These are phyloP conservation scores for Cylindrotheca closterium DNA, from an alignment of 108 stramenopile species.

Conservation along the genomic window DNA sequence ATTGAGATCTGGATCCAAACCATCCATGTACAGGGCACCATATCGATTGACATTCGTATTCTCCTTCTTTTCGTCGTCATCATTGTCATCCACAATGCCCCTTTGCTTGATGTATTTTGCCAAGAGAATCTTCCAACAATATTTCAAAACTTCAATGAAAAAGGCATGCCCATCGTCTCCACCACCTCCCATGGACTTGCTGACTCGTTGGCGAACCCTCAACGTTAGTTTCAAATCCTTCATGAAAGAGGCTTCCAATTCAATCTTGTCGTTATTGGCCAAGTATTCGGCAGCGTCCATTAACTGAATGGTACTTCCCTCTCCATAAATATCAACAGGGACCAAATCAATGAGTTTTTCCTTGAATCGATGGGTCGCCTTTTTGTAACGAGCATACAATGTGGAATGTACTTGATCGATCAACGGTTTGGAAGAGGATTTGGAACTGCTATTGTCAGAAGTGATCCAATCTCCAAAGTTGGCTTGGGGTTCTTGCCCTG, in stretches of 20 bases:
- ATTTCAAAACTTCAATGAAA: conserved; percentile 34
- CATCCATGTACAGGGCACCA: not conserved
- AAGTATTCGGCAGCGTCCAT: conserved; percentile 42
- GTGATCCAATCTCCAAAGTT: not conserved
- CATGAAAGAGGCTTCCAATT: conserved; percentile 22
- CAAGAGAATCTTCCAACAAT: conserved; percentile 36
- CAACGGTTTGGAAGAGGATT: too few relatives aligned
- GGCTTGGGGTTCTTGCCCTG: too few relatives aligned
- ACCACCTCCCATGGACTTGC: conserved; percentile 31
- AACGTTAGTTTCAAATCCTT: conserved; percentile 41
- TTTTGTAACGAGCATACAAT: conserved; percentile 42
- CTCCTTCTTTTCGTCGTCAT: not conserved
- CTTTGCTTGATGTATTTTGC: not conserved
- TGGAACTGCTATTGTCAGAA: not conserved
- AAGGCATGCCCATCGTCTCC: conserved; percentile 45
- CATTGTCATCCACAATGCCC: not conserved
- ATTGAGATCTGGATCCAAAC: not conserved
- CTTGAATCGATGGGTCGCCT: conserved; percentile 35
- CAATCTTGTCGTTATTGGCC: conserved; percentile 7
- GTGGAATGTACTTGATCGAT: too few relatives aligned
- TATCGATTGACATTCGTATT: not conserved
- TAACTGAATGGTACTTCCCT: conserved; percentile 11
- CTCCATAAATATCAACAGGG: conserved; percentile 7
- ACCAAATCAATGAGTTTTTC: conserved; percentile 18
- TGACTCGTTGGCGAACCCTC: conserved; percentile 32